Base-by-base conservation (phyloP, 2,329 filamentous ascomycete species). In the Colletotrichum sidae region DNA sequence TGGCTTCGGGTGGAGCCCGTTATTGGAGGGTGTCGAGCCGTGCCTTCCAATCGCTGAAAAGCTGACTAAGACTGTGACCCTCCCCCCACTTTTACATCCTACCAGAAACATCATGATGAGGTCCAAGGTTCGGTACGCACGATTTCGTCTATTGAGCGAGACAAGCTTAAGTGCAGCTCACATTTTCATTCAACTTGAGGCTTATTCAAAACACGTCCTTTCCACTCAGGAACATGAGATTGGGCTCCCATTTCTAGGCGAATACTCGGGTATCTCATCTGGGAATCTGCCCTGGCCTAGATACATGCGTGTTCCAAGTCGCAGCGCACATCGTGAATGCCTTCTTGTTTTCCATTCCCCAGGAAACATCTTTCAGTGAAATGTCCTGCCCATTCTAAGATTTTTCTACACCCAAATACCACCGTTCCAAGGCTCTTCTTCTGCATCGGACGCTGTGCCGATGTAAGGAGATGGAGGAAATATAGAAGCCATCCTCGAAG, bases 241-340 rank as follows among this genome's bases (percentile, higher is more conserved):
- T 60, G 25, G 51, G 50, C 50, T 55, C 44, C 39, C 61, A 34
- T 51, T 6, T 6, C 9, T 38, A 50, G 34, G 55, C 41, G 56
- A 62, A 58, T 56, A 53, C 58, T 66, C 46, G 63, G 58, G 58
- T 57, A 66, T 66, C 58, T 65, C 62, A 61, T 65, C 47, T 52
- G 56, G 57, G 47, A 62, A 62, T 17, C 55, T 50, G 25, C 57
- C 52, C 58, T 63, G 52, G 35, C 38, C 47, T 60, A 52, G 47
- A 34, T 46, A 62, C 62, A 62, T 57, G 35, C 47, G 55, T 53
- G 9, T 44, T 39, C 17, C 37, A 39, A 57, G 41, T 33, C 49
- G 37, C 37, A 44, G 47, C 38, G 44, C 52, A 42, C 33, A 3
- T 44, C 37, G 52, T 49, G 51, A 52, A 57, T 47, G 45, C 25